Evolutionary conservation across 768 basidiomycete species (phyloP), one percentile per base, ranked within the genome.

Genomic region (Leccinum obscurum): DNA sequence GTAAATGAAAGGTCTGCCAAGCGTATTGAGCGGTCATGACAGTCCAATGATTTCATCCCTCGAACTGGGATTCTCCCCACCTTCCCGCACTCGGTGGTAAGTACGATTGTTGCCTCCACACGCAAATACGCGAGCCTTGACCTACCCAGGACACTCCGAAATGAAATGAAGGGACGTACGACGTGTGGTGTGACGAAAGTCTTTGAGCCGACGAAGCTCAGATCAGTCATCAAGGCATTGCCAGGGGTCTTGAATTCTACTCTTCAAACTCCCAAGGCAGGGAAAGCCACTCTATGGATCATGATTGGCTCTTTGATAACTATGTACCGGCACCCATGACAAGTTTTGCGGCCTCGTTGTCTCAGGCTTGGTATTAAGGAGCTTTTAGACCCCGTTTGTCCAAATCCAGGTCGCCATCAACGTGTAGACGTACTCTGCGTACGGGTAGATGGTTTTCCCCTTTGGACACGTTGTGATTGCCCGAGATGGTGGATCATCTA

Each of bases 1-100:
- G 14, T 67, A 30, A 15, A 69, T 68, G 46, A 62, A 68, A 22
- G 63, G 10, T 70, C 62, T 0, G 46, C 61, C 66, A 66, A 70
- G 35, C 62, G 58, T 63, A 1, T 64, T 62, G 11, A 68, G 10
- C 55, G 66, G 2, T 6, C 37, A 39, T 13, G 37, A 30, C 30
- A 30, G 30, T 39, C 37, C 15, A 15, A 41, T 41, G n/a, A 41
- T 41, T 41, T 17, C 39, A 41, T 17, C 39, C 26, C 56, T 60
- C 56, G 39, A 62, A 30, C 52, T 54, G 2, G 41, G 53, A 24
- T 68, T 62, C 1, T 44, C 30, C 2, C 56, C 58, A 6, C 49
- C 52, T 20, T 68, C 63, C 68, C 62, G 66, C 9, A 69, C 62
- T 13, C 69, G 30, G 59, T 58, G 1, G 68, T 53, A 30, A 63